phyloP scores from a whole-genome alignment of 2,329 filamentous ascomycete genomes.

The Stachybotrys echinatus region DNA sequence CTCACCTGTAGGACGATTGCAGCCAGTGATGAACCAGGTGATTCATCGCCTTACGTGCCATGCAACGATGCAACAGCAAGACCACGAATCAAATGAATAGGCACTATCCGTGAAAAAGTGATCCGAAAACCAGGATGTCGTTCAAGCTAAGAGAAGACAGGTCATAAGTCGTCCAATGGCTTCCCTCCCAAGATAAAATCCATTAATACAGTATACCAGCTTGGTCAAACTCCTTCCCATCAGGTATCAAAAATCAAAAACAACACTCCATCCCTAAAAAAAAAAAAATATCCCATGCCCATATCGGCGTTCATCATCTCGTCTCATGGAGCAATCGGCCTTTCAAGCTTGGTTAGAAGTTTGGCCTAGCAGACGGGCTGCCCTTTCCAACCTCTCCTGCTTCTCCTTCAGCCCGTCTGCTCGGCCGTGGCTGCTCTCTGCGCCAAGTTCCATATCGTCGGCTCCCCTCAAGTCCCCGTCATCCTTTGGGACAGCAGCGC shows the following conservation, averaged over 20 bases:
- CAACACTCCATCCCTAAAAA: neutral
- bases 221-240: neutral
- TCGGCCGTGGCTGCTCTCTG: constrained; percentile 15
- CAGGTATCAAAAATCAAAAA: neutral
- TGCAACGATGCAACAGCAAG: no score
- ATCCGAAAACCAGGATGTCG: no score
- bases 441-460: constrained; percentile 6
- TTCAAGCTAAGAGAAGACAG: no score
- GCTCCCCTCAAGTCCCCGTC: constrained; percentile 5
- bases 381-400: constrained; percentile 33
- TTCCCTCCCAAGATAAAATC: neutral
- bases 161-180: neutral
- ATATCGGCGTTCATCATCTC: neutral
- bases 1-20: no score
- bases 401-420: constrained; percentile 25
- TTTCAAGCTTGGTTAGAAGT: constrained; percentile 4
- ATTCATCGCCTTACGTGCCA: no score
- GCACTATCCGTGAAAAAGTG: neutral
- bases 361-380: constrained; percentile 30
- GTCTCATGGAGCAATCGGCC: neutral
- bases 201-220: neutral
- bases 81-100: neutral
- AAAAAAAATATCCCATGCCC: neutral
- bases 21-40: no score
- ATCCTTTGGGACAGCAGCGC: neutral